Base-by-base conservation (phyloP, 768 basidiomycete genomes). In the Naematelia aurantialba region DNA sequence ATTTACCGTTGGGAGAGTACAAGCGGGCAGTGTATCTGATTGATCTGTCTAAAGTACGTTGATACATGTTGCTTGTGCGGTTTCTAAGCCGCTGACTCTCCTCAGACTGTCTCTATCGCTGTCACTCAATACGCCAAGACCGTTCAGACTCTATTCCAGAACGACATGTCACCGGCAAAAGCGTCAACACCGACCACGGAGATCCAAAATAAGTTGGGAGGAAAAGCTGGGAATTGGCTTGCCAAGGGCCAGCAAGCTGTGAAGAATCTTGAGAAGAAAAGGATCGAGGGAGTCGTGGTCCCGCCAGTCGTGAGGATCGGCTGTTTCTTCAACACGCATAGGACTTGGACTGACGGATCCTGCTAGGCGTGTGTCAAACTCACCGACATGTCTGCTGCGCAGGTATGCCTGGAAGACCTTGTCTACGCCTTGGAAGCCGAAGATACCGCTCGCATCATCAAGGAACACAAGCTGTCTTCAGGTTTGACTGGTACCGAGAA, bases 161-260 rank as follows among this genome's bases (percentile, higher is more conserved):
- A 66, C 42, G 76, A 77, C 34, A 54, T 76, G 45, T 61, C 31
- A 26, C 65, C 63, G 2, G 52, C 59, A 17, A 65, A 68, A 50
- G 50, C 62, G 4, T 56, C 63, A 13, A 63, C 66, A 4, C 59
- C 70, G 11, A 62, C 69, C 3, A 31, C 55, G 4, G 63, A 70
- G 24, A 52, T 69, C 13, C 62, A 63, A 22, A 67, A 61, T 34
- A 68, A 59, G 52, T 54, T 67, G 2, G 70, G 66, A 27, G 67
- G 73, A 14, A 77, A 77, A 60, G 74, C 76, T 3, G 62, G 71
- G 2, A 62, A 61, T n/a, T 77, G 76, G 76, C 58, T 77, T 17
- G 76, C 72, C 1, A 77, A 77, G 50, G 71, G 74, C 25, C 73
- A 73, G 56, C 74, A 74, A 44, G 76, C 74, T 13, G 71, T 76